These are phyloP conservation scores for Penicillium simplicissimum DNA, from an alignment of 495 filamentous ascomycete species.

Conservation along the genomic window DNA sequence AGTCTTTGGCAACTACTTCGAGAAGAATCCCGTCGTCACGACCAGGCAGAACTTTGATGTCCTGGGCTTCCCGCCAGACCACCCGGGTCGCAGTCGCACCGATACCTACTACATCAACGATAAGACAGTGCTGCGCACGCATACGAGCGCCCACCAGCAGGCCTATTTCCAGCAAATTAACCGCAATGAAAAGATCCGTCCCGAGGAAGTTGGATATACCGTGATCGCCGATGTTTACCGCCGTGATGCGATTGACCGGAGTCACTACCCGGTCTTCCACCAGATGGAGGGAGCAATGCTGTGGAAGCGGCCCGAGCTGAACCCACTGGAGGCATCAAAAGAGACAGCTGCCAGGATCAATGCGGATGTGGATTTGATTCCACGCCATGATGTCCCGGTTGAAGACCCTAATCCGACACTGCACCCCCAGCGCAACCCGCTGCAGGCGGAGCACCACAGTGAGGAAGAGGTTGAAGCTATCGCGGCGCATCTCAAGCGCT, in stretches of 20 bases:
- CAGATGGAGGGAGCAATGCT: conserved; percentile 95
- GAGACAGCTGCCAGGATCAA: conserved; percentile 51
- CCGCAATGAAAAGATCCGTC: conserved; percentile 46
- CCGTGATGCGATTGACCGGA: conserved; percentile 89
- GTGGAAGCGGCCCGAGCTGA: conserved; percentile 73
- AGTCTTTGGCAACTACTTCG: conserved; percentile 72
- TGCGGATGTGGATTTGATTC: conserved; percentile 67
- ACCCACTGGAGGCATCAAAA: conserved; percentile 51
- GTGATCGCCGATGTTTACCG: conserved; percentile 96
- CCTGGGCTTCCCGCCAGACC: conserved; percentile 82
- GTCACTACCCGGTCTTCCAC: conserved; percentile 96
- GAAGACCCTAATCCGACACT: conserved; percentile 83
- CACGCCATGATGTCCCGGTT: conserved; percentile 68
- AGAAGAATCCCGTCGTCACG: conserved; percentile 80
- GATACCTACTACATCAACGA: conserved; percentile 97
- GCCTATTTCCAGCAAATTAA: conserved; percentile 70
- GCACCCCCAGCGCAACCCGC: conserved; percentile 78
- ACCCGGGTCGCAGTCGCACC: conserved; percentile 81
- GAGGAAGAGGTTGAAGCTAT: conserved; percentile 79
- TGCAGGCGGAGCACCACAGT: conserved; percentile 70
- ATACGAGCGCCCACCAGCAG: conserved; percentile 90
- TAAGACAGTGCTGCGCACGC: conserved; percentile 82
- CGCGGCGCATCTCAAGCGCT: conserved; percentile 83
- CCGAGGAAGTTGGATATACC: conserved; percentile 75
- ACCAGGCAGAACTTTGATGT: conserved; percentile 93